Base-by-base conservation (phyloP, 2,329 filamentous ascomycete genomes). In the Didymella exigua region DNA sequence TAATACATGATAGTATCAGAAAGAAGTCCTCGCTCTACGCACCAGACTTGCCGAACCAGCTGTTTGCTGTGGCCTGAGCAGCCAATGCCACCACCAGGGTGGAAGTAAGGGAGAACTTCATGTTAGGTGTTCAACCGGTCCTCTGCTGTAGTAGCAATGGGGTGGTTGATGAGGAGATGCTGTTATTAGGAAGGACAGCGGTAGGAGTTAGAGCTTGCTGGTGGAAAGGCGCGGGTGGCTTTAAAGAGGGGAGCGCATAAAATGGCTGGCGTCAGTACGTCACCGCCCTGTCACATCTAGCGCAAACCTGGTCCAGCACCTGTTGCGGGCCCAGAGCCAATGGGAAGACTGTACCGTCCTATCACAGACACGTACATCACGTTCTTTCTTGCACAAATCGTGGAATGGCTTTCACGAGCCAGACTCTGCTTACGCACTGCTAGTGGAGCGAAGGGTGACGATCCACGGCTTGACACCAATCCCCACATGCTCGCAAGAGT, bases 11-110 rank as follows among this genome's bases (percentile, higher is more conserved):
- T 16, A 44, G 30, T 10, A 40, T 34, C 36, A 31, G 33, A 61
- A 30, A 63, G 52, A 54, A 40, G 21, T 5, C 45, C 59, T 49
- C 61, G 69, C 62, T 59, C 37, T 66, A 73, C 89, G 68, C 83
- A 96, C 93, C 89, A 71, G 91, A 82, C 77, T 91, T 95, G 73
- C 84, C 86, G 73, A 96, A 92, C 92, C 92, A 97, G 76, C 79
- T 89, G 79, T 88, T 92, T 62, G 87, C 90, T 60, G 85, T 86
- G 59, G 82, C 83, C 71, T 90, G 85, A 34, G 88, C 84, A 72
- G 89, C 88, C 54, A 96, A 79, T 68, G 86, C 85, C 71, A 90
- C 81, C 69, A 90, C 81, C 64, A 93, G 78, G 77, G 91, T 75
- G 73, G 87, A 84, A 59, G 84, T 81, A 71, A 91, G 77, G 61